phyloP scores from a whole-genome alignment of 768 basidiomycete species.

The Lanmaoa rubissima region DNA sequence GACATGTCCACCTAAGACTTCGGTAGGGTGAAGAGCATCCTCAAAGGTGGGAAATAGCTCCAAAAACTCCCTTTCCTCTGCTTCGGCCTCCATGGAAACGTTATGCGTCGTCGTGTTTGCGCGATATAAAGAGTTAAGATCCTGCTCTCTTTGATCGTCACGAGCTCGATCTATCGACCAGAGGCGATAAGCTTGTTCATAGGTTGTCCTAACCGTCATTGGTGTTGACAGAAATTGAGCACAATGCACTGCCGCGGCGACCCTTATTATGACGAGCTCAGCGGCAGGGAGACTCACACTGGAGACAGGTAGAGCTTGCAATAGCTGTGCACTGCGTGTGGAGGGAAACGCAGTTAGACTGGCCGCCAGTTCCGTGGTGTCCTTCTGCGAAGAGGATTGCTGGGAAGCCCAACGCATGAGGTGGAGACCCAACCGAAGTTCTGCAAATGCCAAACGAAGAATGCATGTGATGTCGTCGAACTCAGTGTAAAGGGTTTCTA shows the following conservation, averaged over 20 bases:
- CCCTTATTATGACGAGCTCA: slow-evolving; percentile 38
- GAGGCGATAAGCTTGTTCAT: slow-evolving; percentile 70
- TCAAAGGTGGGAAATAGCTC: slow-evolving; percentile 85
- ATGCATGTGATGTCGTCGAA: slow-evolving; percentile 70
- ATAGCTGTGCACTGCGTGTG: slow-evolving; percentile 38
- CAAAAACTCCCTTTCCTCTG: slow-evolving; percentile 82
- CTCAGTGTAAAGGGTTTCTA: slow-evolving; percentile 64
- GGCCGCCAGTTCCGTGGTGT: slow-evolving; percentile 23
- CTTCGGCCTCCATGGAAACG: slow-evolving; percentile 63
- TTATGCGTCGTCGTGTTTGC: slow-evolving; percentile 52
- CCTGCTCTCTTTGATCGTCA: slow-evolving; percentile 59
- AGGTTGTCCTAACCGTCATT: slow-evolving; percentile 44
- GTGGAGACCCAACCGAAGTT: slow-evolving; percentile 72
- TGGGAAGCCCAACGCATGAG: slow-evolving; percentile 37
- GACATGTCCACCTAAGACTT: not conserved
- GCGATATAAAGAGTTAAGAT: slow-evolving; percentile 76
- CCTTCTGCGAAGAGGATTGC: slow-evolving; percentile 17
- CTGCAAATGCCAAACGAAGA: slow-evolving; percentile 61
- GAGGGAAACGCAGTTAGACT: slow-evolving; percentile 56
- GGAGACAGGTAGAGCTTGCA: slow-evolving; percentile 29
- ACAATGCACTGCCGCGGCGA: slow-evolving; percentile 41
- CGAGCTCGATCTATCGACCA: slow-evolving; percentile 82
- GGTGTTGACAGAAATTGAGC: slow-evolving; percentile 7
- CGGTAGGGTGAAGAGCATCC: slow-evolving; percentile 42
- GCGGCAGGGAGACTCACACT: slow-evolving; percentile 20